phyloP scores from a whole-genome alignment of 805 yeast genomes.

The Yamadazyma scolyti region DNA sequence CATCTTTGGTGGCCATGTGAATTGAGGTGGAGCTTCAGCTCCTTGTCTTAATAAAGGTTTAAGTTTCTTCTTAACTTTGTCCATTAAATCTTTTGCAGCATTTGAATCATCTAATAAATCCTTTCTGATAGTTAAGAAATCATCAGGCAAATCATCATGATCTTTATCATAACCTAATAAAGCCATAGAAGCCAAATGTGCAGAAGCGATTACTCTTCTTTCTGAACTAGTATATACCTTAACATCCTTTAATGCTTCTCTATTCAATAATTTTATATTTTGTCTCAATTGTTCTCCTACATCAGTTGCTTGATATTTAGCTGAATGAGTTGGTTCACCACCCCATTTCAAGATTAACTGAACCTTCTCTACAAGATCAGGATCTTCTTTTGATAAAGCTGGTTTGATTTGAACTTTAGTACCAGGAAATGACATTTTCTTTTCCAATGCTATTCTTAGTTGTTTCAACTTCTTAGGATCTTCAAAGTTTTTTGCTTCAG shows the following conservation, averaged over 20 bases:
- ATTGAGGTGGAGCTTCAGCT: constrained; percentile 93
- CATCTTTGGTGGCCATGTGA: constrained; percentile 98
- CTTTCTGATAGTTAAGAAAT: constrained; percentile 76
- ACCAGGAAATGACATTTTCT: constrained; percentile 89
- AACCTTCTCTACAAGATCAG: constrained; percentile 82
- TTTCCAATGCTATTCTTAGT: constrained; percentile 77
- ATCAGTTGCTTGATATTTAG: constrained; percentile 89
- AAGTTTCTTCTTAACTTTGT: constrained; percentile 92
- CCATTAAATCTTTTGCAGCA: constrained; percentile 98
- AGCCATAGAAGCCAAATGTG: constrained; percentile 80
- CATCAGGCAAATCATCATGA: constrained; percentile 56
- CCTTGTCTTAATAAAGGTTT: constrained; percentile 94
- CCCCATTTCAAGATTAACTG: constrained; percentile 98
- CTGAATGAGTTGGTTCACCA: constrained; percentile 99
- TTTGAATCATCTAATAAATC: constrained; percentile 93
- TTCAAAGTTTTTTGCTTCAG: constrained; percentile 75
- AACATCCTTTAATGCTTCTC: constrained; percentile 79
- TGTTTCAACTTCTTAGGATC: constrained; percentile 74
- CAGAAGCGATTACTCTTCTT: constrained; percentile 90
- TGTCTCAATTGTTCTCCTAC: constrained; percentile 95
- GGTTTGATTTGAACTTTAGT: constrained; percentile 96
- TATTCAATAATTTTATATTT: constrained; percentile 81
- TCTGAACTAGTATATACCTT: constrained; percentile 89
- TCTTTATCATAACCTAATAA: constrained; percentile 62
- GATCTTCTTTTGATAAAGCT: constrained; percentile 55